phyloP scores from a whole-genome alignment of 805 yeast genomes.

The Metschnikowia chrysomelidarum region DNA sequence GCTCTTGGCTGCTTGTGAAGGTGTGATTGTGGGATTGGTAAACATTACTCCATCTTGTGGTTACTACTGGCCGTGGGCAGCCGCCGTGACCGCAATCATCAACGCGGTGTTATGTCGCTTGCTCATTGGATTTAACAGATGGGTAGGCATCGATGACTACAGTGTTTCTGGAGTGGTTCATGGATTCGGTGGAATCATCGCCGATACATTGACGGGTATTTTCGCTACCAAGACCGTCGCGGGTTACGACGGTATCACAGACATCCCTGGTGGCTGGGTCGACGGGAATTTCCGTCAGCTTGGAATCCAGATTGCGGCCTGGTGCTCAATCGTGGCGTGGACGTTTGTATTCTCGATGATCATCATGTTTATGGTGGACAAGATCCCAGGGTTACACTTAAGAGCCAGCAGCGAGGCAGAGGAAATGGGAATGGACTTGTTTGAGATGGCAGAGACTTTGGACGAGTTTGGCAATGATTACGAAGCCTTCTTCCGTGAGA shows the following conservation, averaged over 20 bases:
- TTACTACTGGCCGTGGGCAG: conserved; percentile 45
- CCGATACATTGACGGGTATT: conserved; percentile 42
- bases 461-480: conserved; percentile 40
- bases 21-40: conserved; percentile 46
- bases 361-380: conserved; percentile 47
- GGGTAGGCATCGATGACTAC: conserved; percentile 46
- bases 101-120: conserved; percentile 39
- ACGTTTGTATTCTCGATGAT: conserved; percentile 41
- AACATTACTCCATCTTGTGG: conserved; percentile 50
- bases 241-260: conserved; percentile 43
- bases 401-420: conserved; percentile 47
- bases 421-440: conserved; percentile 50
- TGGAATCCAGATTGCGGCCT: conserved; percentile 46
- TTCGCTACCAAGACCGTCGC: conserved; percentile 46
- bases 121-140: conserved; percentile 33
- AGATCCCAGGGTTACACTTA: conserved; percentile 49
- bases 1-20: conserved; percentile 43
- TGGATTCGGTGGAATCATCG: conserved; percentile 49
- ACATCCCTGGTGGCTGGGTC: conserved; percentile 47
- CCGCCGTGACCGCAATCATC: conserved; percentile 41
- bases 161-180: conserved; percentile 46
- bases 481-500: conserved; percentile 24
- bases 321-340: conserved; percentile 45
- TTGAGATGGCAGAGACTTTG: conserved; percentile 49
- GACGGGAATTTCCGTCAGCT: conserved; percentile 44